Conservation (phyloP, 2,329 filamentous ascomycete genomes). For the Bipolaris cookei region DNA sequence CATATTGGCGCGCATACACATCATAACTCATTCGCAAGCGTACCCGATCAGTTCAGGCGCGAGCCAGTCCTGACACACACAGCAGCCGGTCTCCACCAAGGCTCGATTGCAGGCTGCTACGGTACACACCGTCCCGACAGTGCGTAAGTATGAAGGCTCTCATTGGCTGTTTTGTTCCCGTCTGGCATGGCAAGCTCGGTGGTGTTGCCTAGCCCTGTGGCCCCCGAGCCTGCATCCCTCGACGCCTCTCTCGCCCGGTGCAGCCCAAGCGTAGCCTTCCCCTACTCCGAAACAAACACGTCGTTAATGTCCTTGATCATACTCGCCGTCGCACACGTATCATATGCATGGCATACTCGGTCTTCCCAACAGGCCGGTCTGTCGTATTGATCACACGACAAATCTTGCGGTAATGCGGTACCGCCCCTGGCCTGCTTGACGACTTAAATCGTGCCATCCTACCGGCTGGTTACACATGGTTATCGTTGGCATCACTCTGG, state of each 20-base stretch:
- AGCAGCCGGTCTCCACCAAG: slow-evolving; percentile 54
- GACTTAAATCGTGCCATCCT: slow-evolving; percentile 51
- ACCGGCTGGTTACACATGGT: slow-evolving; percentile 48
- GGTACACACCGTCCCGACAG: slow-evolving; percentile 60
- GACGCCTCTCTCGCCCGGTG: slow-evolving; percentile 46
- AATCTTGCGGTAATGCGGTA: slow-evolving; percentile 47
- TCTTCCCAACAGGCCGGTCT: slow-evolving; percentile 48
- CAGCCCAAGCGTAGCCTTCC: slow-evolving; percentile 47
- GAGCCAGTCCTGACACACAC: slow-evolving; percentile 57
- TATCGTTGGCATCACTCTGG: slow-evolving; percentile 43
- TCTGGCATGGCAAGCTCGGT: slow-evolving; percentile 43
- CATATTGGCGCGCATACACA: slow-evolving; percentile 55
- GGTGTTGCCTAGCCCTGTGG: slow-evolving; percentile 47
- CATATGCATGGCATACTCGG: slow-evolving; percentile 48
- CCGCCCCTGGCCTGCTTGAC: slow-evolving; percentile 45
- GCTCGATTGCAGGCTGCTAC: slow-evolving; percentile 58
- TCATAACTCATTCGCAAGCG: slow-evolving; percentile 52
- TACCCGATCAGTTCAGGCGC: slow-evolving; percentile 59
- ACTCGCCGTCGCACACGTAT: slow-evolving; percentile 48
- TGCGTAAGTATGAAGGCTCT: slow-evolving; percentile 58
- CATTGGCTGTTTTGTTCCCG: slow-evolving; percentile 48
- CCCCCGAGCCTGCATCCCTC: slow-evolving; percentile 44
- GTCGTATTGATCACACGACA: slow-evolving; percentile 56
- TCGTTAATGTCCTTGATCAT: slow-evolving; percentile 46
- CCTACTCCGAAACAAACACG: slow-evolving; percentile 51